phyloP scores from a whole-genome alignment of 2,329 filamentous ascomycete genomes.

The Arachnopeziza araneosa region DNA sequence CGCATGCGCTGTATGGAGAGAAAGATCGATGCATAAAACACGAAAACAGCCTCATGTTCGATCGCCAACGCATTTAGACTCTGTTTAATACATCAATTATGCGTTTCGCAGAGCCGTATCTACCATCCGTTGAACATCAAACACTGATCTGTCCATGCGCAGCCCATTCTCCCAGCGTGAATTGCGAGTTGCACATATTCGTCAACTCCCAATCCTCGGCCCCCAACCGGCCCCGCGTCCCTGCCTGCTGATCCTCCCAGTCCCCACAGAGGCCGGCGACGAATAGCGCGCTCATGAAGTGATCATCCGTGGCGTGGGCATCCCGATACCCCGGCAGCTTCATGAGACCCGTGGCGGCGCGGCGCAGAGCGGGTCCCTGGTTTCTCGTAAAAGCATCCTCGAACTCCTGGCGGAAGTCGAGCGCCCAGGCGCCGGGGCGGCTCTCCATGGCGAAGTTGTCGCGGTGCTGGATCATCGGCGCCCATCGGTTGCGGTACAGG shows the following conservation, averaged over 20 bases:
- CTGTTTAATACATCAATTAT: not conserved
- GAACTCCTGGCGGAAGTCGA: conserved; percentile 61
- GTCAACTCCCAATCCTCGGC: conserved; percentile 59
- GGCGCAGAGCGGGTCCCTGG: conserved; percentile 47
- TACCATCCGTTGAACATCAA: not conserved
- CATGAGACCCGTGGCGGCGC: conserved; percentile 56
- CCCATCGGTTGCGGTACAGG: conserved; percentile 62
- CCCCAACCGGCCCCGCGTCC: conserved; percentile 37
- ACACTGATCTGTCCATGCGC: not conserved
- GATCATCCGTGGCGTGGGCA: conserved; percentile 65
- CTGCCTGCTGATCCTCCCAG: conserved; percentile 36
- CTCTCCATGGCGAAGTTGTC: conserved; percentile 57
- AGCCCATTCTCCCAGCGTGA: conserved; percentile 36
- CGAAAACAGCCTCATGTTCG: too few relatives aligned
- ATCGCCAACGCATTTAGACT: not conserved
- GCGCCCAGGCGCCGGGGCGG: conserved; percentile 52
- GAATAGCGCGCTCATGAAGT: conserved; percentile 63
- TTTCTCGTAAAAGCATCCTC: conserved; percentile 53
- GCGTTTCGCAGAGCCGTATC: not conserved
- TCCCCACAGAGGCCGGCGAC: conserved; percentile 51
- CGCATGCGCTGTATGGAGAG: too few relatives aligned
- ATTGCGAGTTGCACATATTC: conserved; percentile 27
- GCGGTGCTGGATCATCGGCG: conserved; percentile 48
- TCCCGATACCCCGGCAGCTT: conserved; percentile 61
- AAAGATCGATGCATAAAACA: too few relatives aligned